Evolutionary conservation across 176 grass and related monocot species (phyloP), one percentile per base, ranked within the genome.

Genomic region (Triticum dicoccoides): DNA sequence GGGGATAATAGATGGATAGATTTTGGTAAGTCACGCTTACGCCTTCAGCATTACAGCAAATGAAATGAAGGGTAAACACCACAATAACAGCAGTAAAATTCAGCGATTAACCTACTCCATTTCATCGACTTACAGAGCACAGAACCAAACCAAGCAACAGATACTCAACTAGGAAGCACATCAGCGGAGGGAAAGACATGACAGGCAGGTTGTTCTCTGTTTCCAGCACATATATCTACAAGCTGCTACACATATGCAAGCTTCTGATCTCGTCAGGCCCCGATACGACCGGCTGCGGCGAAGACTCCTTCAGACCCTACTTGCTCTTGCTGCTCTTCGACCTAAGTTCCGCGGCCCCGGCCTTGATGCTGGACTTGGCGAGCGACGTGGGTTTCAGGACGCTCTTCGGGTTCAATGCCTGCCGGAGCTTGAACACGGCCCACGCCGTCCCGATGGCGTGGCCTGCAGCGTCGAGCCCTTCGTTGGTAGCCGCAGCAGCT

Each of bases 351-450:
- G 80, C 87, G 1, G 81, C 89, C 0, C 41, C 79, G 3, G 91
- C 80, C 84, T 92, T 93, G 33, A 88, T 62, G 38, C 66, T 87
- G 6, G 92, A 88, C 65, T 79, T 91, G 21, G 87, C 85, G 4
- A 97, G 87, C 0, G 81, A 25, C 0, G 89, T 89, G 2, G 95
- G 91, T 42, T 93, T 95, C 15, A 98, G 76, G 15, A 87, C 15
- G 72, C 91, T 98, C 93, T 91, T 93, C 0, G 95, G 95, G 52
- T 98, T 85, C 32, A 98, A 51, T 23, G 91, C 95, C 61, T 93
- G 89, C 84, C 93, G 83, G 65, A 98, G 91, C 92, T 95, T 95
- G 87, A 95, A 93, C 83, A 97, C 87, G 0, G 92, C 58, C 92
- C 95, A 98, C 0, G 93, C 93, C 0, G 91, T 85, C 8, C 92